Evolutionary conservation across 257 asterid genomes (phyloP), one percentile per base, ranked within the genome.

Genomic region (Handroanthus guayacan): DNA sequence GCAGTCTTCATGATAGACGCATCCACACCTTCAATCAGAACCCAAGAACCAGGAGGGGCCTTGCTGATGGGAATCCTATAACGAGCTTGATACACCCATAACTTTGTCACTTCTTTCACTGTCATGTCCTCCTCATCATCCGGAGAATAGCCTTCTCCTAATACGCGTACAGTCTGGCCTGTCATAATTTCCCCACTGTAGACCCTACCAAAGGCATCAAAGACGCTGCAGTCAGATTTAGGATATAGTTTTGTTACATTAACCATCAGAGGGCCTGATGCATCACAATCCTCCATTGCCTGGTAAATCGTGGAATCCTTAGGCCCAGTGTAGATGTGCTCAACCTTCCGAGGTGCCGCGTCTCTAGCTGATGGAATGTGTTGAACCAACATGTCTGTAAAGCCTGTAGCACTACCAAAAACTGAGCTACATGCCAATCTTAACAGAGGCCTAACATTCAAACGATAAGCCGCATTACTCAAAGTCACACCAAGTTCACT

Each of bases 11-110:
- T 95, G 69, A 95, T 95, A 61, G 99, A 95, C 58, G 99, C 99
- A 86, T 95, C 99, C 45, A 95, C 99, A 68, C 99, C 99, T 88
- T 95, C 99, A 72, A 95, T 93, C 72, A 95, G 91, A 81, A 95
- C 99, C 99, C 99, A 95, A 62, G 99, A 86, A 81, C 99, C 99
- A 67, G 98, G 99, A 75, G 97, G 98, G 25, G 98, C 98, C 84
- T 89, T 92, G 83, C 87, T 90, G 51, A 95, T 78, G 68, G 99
- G 98, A 82, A 95, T 95, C 90, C 99, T 89, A 68, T 95, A 95
- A 56, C 98, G 97, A 62, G 98, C 95, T 85, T 95, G 99, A 86
- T 95, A 95, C 50, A 95, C 98, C 97, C 98, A 93, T 70, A 95
- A 82, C 77, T 92, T 93, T 58, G 99, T 91, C 48, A 91, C 96